Evolutionary conservation across 1,284 basidiomycete species (phyloP), one percentile per base, ranked within the genome.

Genomic region (Cryptococcus wingfieldii): DNA sequence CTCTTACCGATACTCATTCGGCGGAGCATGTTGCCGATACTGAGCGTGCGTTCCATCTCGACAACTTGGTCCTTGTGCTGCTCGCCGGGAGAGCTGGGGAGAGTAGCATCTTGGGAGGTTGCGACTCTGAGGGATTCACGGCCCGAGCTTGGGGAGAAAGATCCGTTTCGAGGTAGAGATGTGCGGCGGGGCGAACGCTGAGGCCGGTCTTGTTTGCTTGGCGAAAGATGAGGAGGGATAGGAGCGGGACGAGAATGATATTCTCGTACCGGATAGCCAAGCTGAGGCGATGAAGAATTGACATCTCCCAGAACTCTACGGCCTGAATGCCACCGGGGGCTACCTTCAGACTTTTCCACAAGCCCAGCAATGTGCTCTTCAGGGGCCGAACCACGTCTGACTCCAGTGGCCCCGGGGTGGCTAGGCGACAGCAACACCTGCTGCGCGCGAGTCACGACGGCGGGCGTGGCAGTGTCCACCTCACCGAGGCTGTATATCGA

Each of bases 401-500:
- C 31, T 5, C 31, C 31, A 34, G 10, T 34, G 31, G 7, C 1
- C 2, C 31, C 31, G 1, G 10, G 31, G 31, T 34, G 6, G 31
- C 23, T 12, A 23, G 38, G n/a, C 16, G 38, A 13, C 7, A 55
- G 14, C 13, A n/a, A 27, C 2, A 59, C 16, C 18, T 46, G 19
- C 37, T 25, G 47, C 25, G 58, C 58, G 14, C 27, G 37, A 13
- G 48, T 31, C 3, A 54, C 37, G 5, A 53, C 45, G 9, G 48
- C 43, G 23, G 28, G 48, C 16, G 52, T 52, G n/a, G 59, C 59
- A 5, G 25, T 48, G 6, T 16, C 25, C 9, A 57, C 45, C 27
- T 60, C 59, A 5, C 52, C 59, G 6, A 60, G 45, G 37, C 55
- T 54, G 46, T 54, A 60, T 2, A 53, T 45, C 9, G 55, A 54